Evolutionary conservation across 805 yeast species (phyloP).

Genomic region (Starmerella kuoi): DNA sequence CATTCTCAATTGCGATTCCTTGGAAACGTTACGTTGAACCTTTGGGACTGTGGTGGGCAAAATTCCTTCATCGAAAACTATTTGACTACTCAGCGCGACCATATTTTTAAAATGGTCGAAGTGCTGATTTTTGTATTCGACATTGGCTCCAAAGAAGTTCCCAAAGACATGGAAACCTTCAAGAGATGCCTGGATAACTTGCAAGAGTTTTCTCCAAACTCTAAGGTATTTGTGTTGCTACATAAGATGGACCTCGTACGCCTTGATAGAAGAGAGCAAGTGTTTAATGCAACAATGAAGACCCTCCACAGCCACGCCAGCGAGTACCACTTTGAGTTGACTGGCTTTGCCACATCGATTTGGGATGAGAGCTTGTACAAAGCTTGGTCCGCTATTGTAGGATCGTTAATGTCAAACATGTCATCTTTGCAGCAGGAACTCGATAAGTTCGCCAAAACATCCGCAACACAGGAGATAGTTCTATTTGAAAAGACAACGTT

Average conservation of each 20-base stretch:
- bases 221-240: slow-evolving; percentile 77
- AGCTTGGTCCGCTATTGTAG: slow-evolving; percentile 95
- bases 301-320: slow-evolving; percentile 63
- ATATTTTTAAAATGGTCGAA: slow-evolving; percentile 89
- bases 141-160: slow-evolving; percentile 82
- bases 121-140: slow-evolving; percentile 93
- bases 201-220: slow-evolving; percentile 74
- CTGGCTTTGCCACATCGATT: slow-evolving; percentile 88
- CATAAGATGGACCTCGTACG: slow-evolving; percentile 97
- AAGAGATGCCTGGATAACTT: slow-evolving; percentile 69
- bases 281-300: slow-evolving; percentile 73
- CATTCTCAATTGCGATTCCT: slow-evolving; percentile 86
- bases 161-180: slow-evolving; percentile 87
- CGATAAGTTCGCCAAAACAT: slow-evolving; percentile 53
- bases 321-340: slow-evolving; percentile 54
- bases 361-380: slow-evolving; percentile 95
- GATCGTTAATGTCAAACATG: slow-evolving; percentile 90
- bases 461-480: slow-evolving; percentile 81
- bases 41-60: slow-evolving; percentile 96
- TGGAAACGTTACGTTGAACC: slow-evolving; percentile 86
- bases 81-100: slow-evolving; percentile 75
- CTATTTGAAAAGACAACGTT: slow-evolving; percentile 90
- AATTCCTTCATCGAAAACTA: slow-evolving; percentile 94
- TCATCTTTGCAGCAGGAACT: slow-evolving; percentile 63
- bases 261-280: slow-evolving; percentile 68